Base-by-base conservation (phyloP, 1,284 basidiomycete species). In the Fomitopsis pinicola region DNA sequence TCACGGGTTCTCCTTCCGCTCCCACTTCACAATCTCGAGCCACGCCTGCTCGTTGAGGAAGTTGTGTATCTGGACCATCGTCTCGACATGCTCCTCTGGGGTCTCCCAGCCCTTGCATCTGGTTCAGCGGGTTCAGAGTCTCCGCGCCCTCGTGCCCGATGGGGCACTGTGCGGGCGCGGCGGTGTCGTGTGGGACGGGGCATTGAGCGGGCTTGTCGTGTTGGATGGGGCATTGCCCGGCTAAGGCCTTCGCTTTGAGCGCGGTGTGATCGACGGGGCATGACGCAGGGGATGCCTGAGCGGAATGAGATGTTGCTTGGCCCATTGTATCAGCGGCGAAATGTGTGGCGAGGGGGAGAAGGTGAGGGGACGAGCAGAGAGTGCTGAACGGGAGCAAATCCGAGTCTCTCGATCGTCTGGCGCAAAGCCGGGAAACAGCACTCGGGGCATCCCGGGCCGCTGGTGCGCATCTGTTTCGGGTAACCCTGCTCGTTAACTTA, bases 71-170 rank as follows among this genome's bases (percentile, higher is more conserved):
- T 95, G 88, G 42, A 99, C 97, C 92, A 99, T 98, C 53, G 88
- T 94, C 73, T 97, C 95, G 45, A 99, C 87, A 73, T 95, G 91
- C 71, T 98, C 95, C 75, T 97, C 96, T 0, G 95, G 95, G 3
- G 97, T 97, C 76, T 97, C 95, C 94, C 93, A 96, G 1, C 97
- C 97, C 73, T 99, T 99, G 66, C 83, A 99, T 97, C 70, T 96
- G 88, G 77, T 98, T 99, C 58, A 88, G 81, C 0, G 95, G 91
- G 73, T 95, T 92, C 59, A 95, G 70, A 5, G 28, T n/a, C 17
- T 44, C 42, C 26, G 69, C 63, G 28, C 71, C 61, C 17, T 76
- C 74, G 64, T 88, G 81, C 62, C 77, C 73, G 5, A 85, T 73
- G 1, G 84, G 83, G 64, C 84, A 85, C 59, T 71, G 73, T 42